These are phyloP conservation scores for Phaeosphaeria sp. DNA, from an alignment of 2,329 filamentous ascomycete genomes.

Conservation along the genomic window DNA sequence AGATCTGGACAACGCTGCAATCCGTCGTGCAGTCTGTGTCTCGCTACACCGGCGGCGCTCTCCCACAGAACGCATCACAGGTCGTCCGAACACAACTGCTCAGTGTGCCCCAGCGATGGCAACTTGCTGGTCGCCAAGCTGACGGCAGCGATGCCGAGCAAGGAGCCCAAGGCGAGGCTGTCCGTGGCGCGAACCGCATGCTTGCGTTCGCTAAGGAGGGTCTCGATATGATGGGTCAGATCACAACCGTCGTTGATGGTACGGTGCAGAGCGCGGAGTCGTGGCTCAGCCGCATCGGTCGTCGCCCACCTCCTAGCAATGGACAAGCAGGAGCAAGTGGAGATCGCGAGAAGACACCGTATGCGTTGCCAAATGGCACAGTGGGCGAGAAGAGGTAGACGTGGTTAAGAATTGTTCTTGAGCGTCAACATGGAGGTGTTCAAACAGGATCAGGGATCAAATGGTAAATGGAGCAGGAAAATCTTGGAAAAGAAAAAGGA, in stretches of 20 bases:
- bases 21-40: conserved; percentile 85
- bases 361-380: conserved; percentile 8
- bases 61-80: conserved; percentile 85
- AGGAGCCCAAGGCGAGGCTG: conserved; percentile 48
- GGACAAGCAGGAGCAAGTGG: neutral
- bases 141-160: conserved; percentile 8
- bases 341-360: conserved; percentile 21
- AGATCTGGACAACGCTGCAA: conserved; percentile 66
- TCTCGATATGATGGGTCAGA: conserved; percentile 91
- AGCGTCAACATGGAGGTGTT: neutral
- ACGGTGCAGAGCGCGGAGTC: conserved; percentile 90
- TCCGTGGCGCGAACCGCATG: conserved; percentile 73
- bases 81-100: conserved; percentile 85
- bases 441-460: neutral
- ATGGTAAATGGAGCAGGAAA: neutral
- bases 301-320: conserved; percentile 24
- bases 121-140: conserved; percentile 67
- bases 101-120: conserved; percentile 83
- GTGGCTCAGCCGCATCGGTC: conserved; percentile 81
- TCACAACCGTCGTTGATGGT: conserved; percentile 84
- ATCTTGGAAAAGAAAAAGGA: neutral
- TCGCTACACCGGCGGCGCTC: conserved; percentile 86
- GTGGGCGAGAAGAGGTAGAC: conserved; percentile 13
- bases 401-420: neutral
- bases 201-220: conserved; percentile 88